Evolutionary conservation across 2,329 filamentous ascomycete species (phyloP), one percentile per base, ranked within the genome.

Genomic region (Ambrosiella cleistominuta): DNA sequence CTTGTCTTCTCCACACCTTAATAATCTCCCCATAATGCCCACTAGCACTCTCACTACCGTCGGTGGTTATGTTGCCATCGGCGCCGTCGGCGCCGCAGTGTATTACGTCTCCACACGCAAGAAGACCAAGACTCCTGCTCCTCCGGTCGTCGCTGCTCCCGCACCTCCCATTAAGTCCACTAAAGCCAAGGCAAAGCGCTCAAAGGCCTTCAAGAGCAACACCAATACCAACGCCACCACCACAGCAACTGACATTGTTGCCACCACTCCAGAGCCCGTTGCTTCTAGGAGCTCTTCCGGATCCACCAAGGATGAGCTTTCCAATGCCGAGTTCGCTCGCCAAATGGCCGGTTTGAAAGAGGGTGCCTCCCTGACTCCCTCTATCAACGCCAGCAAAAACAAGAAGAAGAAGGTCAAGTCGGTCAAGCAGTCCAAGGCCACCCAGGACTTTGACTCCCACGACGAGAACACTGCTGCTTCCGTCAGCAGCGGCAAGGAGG

Each of bases 271-370:
- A 11, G 42, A 60, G 51, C 50, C 55, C 15, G 38, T 27, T 42
- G 47, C 39, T 13, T 27, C 54, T 19, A 57, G 42, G 15, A 27
- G 38, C 50, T 63, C 63, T 61, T 68, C 64, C 60, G 65, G 69
- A 56, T 63, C 68, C 39, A 68, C 73, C 60, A 77, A 74, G 65
- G 57, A 69, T 44, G 75, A 76, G 63, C 64, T 81, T 58, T 81
- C 83, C 66, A 85, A 85, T 67, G 79, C 78, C 65, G 85, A 89
- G 63, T 91, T 93, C 68, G 88, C 88, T 38, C 79, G 79, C 65
- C 83, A 86, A 67, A 75, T 93, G 63, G 73, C 80, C 59, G 83
- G 78, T 64, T 77, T 83, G 55, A 85, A 88, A 72, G 75, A 85
- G 63, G 87, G 87, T 60, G 17, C 59, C 40, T 15, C 52, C 7